Evolutionary conservation across 805 yeast species (phyloP), one percentile per base, ranked within the genome.

Genomic region (Kurtzmaniella cleridarum): DNA sequence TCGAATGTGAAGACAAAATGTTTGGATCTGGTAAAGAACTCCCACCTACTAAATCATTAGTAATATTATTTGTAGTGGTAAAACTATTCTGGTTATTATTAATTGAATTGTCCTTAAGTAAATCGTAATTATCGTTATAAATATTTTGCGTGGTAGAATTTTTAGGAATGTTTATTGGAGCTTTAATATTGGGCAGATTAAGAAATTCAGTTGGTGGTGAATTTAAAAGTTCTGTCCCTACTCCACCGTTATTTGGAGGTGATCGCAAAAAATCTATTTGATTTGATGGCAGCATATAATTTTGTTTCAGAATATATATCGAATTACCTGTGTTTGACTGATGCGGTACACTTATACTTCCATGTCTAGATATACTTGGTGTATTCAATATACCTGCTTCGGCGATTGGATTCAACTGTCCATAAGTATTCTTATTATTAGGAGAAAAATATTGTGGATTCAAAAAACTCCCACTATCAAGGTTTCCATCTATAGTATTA

Each of bases 391-490:
- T 34, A 28, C 15, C 26, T 36, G 53, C 57, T 41, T 64, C 69
- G 11, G 65, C 61, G 31, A 64, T 64, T 2, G 65, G 47, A 40
- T 61, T 58, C 31, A 64, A 54, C 29, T 53, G 45, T 45, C 53
- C 50, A 40, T 48, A 62, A 38, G 53, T 49, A 40, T 47, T 43
- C 27, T 56, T 52, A 10, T 55, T 51, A 9, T 62, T 57, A 3
- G 74, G 74, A 3, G 71, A 64, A 37, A 69, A 69, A 45, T 66
- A 68, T 41, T 64, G 69, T 5, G 70, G 56, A 29, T 62, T 60
- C 20, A 60, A 42, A 34, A 64, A 64, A 36, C 49, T 29, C 38
- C 29, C 27, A 38, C 35, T 40, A 30, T 23, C 36, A 26, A 28
- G 18, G 17, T 35, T 35, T 17, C 27, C 41, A 30, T 31, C 46